Evolutionary conservation across 176 grass and related monocot species (phyloP), one percentile per base, ranked within the genome.

Genomic region (Avena sativa): DNA sequence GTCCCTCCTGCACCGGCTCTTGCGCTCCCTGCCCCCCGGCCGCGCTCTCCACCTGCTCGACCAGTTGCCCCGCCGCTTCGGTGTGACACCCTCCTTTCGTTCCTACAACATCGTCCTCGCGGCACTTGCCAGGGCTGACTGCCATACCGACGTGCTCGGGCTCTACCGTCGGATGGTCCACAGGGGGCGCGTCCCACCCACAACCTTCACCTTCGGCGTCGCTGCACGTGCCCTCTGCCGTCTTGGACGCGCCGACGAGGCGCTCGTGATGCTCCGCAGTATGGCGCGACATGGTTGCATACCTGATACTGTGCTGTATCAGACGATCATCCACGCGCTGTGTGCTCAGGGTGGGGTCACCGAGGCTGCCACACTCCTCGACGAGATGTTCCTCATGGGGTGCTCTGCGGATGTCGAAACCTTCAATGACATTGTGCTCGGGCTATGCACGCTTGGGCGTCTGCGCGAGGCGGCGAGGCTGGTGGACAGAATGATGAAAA

Each of bases 311-410:
- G 74, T 98, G 79, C 58, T 98, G 19, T 98, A 98, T 74, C 96
- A 98, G 84, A 96, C 92, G 1, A 64, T 94, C 74, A 94, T 98
- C 74, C 93, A 95, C 62, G 81, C 84, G 11, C 81, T 94, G 26
- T 92, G 75, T 11, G 72, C 62, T 14, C 87, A 92, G 70, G 86
- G 90, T 30, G 88, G 78, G 30, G 96, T 89, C 30, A 55, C 77
- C 3, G 89, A 98, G 46, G 93, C 92, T 0, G 69, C 90, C 57
- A 91, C 81, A 21, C 92, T 96, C 65, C 86, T 98, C 12, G 92
- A 98, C 17, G 93, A 98, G 87, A 98, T 98, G 93, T 82, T 96
- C 81, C 86, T 95, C 36, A 95, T 94, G 92, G 92, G 88, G 2
- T 98, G 96, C 57, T 70, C 88, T 2, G 86, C 85, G 4, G 92